Evolutionary conservation across 2,329 filamentous ascomycete species (phyloP).

Genomic region (Cyanodermella asteris): DNA sequence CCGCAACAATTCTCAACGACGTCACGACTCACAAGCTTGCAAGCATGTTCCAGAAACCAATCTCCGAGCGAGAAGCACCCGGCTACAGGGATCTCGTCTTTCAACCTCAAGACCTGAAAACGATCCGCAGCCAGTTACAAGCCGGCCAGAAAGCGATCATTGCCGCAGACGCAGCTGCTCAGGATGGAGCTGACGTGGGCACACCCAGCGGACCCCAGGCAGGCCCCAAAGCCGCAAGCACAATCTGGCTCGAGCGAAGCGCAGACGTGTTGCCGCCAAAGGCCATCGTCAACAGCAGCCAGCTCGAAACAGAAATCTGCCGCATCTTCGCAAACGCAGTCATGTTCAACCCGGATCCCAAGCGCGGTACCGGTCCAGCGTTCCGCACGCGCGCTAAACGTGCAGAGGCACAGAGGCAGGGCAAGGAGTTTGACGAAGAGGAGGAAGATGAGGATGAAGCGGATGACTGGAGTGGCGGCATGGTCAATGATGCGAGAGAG

Average conservation of each 20-base stretch:
- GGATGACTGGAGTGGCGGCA: constrained; percentile 57
- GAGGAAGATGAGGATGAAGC: constrained; percentile 15
- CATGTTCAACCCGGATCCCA: constrained; percentile 87
- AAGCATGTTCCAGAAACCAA: constrained; percentile 26
- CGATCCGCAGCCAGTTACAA: constrained; percentile 26
- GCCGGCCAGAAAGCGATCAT: constrained; percentile 25
- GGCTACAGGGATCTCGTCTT: constrained; percentile 30
- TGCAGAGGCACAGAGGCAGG: constrained; percentile 7
- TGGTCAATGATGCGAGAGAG: constrained; percentile 67
- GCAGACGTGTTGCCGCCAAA: constrained; percentile 65
- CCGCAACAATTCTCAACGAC: constrained; percentile 27
- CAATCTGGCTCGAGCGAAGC: constrained; percentile 43
- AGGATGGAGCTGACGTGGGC: constrained; percentile 26
- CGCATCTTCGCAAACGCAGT: constrained; percentile 96
- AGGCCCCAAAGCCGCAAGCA: constrained; percentile 21
- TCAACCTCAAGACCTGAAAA: constrained; percentile 28
- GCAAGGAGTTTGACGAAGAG: constrained; percentile 21
- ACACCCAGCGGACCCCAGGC: constrained; percentile 6
- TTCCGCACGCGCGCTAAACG: constrained; percentile 27
- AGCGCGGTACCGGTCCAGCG: constrained; percentile 40
- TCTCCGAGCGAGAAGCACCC: constrained; percentile 26
- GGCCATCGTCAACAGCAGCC: constrained; percentile 78
- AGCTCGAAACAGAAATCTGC: constrained; percentile 79
- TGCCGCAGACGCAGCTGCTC: constrained; percentile 37
- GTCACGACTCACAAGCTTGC: constrained; percentile 29